Evolutionary conservation across 108 stramenopile species (phyloP).

Genomic region (Cyclotella baltica): DNA sequence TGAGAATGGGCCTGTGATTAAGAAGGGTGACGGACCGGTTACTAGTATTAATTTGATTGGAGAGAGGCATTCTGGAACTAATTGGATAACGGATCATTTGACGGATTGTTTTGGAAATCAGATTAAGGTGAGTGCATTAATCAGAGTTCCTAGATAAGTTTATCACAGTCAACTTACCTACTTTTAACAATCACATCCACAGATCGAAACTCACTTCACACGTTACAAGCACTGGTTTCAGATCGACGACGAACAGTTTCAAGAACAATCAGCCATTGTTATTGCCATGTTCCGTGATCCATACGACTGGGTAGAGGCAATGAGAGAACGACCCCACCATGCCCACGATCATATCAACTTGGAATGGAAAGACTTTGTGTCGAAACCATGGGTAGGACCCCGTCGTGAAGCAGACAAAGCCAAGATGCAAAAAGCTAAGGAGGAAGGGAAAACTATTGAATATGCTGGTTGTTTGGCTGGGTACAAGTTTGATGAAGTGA

Average conservation of each 20-base stretch:
- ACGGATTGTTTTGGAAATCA: constrained; percentile 10
- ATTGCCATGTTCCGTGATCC: constrained; percentile 53
- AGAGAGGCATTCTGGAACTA: constrained; percentile 53
- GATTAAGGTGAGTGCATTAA: neutral
- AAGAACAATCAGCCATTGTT: constrained; percentile 37
- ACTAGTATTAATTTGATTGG: constrained; percentile 45
- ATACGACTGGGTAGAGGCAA: constrained; percentile 54
- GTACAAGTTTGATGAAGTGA: constrained; percentile 22
- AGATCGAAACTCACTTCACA: constrained; percentile 9
- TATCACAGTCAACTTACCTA: neutral
- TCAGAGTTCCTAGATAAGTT: neutral
- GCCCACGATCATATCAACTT: constrained; percentile 39
- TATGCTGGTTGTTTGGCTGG: constrained; percentile 26
- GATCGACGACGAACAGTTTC: constrained; percentile 25
- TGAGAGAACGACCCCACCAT: constrained; percentile 46
- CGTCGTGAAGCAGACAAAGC: constrained; percentile 6
- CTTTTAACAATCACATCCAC: neutral
- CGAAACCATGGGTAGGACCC: constrained; percentile 49
- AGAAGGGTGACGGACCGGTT: constrained; percentile 9
- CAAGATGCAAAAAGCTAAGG: neutral
- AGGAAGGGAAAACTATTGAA: neutral
- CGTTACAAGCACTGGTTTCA: constrained; percentile 53
- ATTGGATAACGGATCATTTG: constrained; percentile 56
- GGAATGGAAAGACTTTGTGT: constrained; percentile 47
- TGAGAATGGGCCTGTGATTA: constrained; percentile 7